These are phyloP conservation scores for Colletotrichum aenigma DNA, from an alignment of 2,329 filamentous ascomycete species.

Conservation along the genomic window DNA sequence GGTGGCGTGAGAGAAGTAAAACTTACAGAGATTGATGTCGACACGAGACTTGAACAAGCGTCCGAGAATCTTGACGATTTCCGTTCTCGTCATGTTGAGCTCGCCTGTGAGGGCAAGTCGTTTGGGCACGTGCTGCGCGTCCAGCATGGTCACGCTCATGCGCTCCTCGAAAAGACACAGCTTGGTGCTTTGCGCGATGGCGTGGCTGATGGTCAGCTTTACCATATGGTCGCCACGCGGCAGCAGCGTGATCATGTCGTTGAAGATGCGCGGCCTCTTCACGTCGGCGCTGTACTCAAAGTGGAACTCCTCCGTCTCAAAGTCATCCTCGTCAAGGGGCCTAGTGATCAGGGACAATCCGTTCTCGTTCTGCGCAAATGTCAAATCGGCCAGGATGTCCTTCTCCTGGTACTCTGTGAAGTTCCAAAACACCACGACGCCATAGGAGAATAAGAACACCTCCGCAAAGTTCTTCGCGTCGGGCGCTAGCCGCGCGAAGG, in stretches of 20 bases:
- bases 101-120: constrained; percentile 87
- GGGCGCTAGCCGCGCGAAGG: constrained; percentile 65
- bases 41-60: constrained; percentile 91
- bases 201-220: constrained; percentile 95
- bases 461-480: constrained; percentile 85
- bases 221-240: constrained; percentile 97
- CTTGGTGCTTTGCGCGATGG: constrained; percentile 96
- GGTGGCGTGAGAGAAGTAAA: background rate
- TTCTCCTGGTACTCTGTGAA: constrained; percentile 96
- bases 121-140: constrained; percentile 91
- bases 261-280: constrained; percentile 89
- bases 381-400: constrained; percentile 91
- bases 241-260: constrained; percentile 98
- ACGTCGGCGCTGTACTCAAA: constrained; percentile 94
- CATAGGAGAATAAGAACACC: constrained; percentile 97
- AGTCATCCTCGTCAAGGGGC: constrained; percentile 85
- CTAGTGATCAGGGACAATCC: constrained; percentile 73
- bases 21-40: constrained; percentile 95
- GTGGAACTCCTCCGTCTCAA: constrained; percentile 97
- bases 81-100: constrained; percentile 87
- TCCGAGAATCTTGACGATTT: constrained; percentile 92
- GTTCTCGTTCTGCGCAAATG: constrained; percentile 77
- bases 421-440: constrained; percentile 98
- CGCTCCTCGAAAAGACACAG: constrained; percentile 94
- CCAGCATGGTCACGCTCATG: constrained; percentile 92